These are phyloP conservation scores for Setomelanomma holmii DNA, from an alignment of 2,329 filamentous ascomycete genomes.

Conservation along the genomic window DNA sequence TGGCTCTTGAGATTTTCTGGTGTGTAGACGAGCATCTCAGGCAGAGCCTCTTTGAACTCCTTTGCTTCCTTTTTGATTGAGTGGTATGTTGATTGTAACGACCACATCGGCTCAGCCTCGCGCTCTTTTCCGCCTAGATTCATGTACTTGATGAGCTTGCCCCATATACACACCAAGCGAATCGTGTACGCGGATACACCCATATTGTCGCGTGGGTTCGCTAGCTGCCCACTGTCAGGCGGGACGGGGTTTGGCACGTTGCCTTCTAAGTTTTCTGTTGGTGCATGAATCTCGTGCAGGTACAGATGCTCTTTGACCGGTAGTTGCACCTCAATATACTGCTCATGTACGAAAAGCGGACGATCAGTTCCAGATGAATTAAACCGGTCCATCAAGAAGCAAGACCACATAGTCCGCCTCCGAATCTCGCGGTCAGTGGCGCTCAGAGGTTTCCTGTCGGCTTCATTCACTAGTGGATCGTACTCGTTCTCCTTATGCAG, in stretches of 20 bases:
- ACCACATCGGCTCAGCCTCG: constrained; percentile 82
- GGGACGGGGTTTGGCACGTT: constrained; percentile 68
- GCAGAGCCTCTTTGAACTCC: constrained; percentile 72
- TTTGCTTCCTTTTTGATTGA: constrained; percentile 74
- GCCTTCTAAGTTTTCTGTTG: constrained; percentile 83
- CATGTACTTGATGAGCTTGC: constrained; percentile 84
- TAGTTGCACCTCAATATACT: constrained; percentile 85
- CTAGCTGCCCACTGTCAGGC: constrained; percentile 68
- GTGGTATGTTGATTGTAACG: constrained; percentile 76
- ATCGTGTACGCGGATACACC: constrained; percentile 92
- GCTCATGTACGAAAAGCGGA: constrained; percentile 88
- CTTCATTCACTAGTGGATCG: constrained; percentile 72
- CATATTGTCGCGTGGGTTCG: constrained; percentile 82
- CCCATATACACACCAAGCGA: constrained; percentile 85
- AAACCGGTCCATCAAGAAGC: constrained; percentile 96
- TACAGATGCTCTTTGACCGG: constrained; percentile 92
- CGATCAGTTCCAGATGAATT: constrained; percentile 94
- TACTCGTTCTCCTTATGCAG: constrained; percentile 89
- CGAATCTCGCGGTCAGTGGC: constrained; percentile 94
- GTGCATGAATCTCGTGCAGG: constrained; percentile 86
- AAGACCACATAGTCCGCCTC: constrained; percentile 96
- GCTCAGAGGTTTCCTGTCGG: constrained; percentile 71
- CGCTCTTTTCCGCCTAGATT: constrained; percentile 87
- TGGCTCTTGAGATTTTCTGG: constrained; percentile 84
- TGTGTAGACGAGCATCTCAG: constrained; percentile 75